Conservation (phyloP, 768 basidiomycete species). For the Boletellus ananiceps region DNA sequence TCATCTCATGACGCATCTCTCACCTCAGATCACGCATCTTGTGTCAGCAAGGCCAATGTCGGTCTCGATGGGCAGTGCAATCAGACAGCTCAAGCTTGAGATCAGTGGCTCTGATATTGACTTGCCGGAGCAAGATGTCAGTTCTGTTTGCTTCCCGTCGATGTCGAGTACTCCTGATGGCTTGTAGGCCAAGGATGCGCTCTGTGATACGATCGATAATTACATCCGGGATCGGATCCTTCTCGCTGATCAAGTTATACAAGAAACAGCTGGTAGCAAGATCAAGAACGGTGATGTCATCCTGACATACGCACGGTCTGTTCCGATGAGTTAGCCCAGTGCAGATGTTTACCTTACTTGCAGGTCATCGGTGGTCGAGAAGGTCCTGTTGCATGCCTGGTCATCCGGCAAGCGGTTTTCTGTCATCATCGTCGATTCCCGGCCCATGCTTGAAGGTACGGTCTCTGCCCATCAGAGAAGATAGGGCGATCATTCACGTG, state of each 20-base stretch:
- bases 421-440: constrained; percentile 92
- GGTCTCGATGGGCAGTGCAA: constrained; percentile 91
- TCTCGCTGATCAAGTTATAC: constrained; percentile 89
- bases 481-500: constrained; percentile 1
- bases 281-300: constrained; percentile 93
- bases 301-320: constrained; percentile 86
- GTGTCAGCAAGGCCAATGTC: constrained; percentile 88
- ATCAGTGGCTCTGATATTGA: constrained; percentile 92
- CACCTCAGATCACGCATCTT: constrained; percentile 88
- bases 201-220: constrained; percentile 83
- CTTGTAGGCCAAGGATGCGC: constrained; percentile 75
- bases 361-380: constrained; percentile 94
- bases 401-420: constrained; percentile 73
- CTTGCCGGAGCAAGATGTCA: constrained; percentile 90
- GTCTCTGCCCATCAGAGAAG: background rate
- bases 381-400: constrained; percentile 76
- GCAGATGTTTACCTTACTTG: constrained; percentile 4
- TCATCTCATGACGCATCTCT: constrained; percentile 88
- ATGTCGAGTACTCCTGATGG: background rate
- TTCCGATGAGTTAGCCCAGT: background rate
- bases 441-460: constrained; percentile 86
- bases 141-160: constrained; percentile 12
- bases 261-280: constrained; percentile 83
- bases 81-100: constrained; percentile 90
- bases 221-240: constrained; percentile 94